phyloP scores from a whole-genome alignment of 106 monocot species.

The Dactylorhiza incarnata region DNA sequence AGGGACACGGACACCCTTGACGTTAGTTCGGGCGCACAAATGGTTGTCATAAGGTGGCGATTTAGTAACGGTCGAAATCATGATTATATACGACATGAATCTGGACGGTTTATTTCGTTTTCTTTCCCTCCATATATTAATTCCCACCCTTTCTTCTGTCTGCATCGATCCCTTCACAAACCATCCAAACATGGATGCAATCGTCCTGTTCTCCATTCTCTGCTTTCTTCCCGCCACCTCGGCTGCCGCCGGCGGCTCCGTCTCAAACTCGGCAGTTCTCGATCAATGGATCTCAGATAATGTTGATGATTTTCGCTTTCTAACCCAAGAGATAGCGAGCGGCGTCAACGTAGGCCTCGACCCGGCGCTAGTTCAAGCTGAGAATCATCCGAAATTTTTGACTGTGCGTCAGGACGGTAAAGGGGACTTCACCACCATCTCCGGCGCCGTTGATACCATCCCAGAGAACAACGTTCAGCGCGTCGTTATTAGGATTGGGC shows the following conservation, averaged over 20 bases:
- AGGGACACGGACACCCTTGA: no score
- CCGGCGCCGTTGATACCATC: constrained; percentile 17
- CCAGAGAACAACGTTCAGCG: constrained; percentile 9
- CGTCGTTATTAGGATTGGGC: constrained; percentile 12
- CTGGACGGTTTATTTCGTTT: no score
- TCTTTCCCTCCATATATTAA: no score
- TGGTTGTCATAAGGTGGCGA: no score
- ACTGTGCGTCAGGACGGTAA: constrained; percentile 12
- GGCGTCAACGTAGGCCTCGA: background rate
- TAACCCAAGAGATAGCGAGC: background rate
- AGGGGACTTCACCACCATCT: constrained; percentile 14
- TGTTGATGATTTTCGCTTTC: background rate
- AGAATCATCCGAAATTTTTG: background rate
- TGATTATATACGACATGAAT: no score
- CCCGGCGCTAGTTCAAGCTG: background rate
- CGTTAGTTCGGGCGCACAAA: no score
- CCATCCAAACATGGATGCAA: background rate
- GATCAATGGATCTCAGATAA: background rate
- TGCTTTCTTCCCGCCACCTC: background rate
- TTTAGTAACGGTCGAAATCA: no score
- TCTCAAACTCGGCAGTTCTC: background rate
- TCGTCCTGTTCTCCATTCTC: background rate
- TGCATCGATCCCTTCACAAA: no score
- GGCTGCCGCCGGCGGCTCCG: background rate
- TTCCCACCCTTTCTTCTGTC: no score